These are phyloP conservation scores for Alternaria tenuissima DNA, from an alignment of 2,329 filamentous ascomycete genomes.

Conservation along the genomic window DNA sequence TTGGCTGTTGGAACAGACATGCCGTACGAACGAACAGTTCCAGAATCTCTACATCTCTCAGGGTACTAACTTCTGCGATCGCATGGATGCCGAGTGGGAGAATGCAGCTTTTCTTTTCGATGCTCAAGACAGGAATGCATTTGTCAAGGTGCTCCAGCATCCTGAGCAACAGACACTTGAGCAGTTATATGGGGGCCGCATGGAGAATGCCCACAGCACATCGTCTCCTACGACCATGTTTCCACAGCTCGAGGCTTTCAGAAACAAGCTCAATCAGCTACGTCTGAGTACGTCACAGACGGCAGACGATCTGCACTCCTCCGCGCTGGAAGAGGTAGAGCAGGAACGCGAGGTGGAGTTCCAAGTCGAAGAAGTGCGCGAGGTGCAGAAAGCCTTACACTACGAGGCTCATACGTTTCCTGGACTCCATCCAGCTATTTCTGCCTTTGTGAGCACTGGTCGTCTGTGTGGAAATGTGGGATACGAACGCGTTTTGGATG, in stretches of 20 bases:
- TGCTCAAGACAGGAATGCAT: slow-evolving; percentile 45
- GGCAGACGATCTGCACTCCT: slow-evolving; percentile 41
- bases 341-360: slow-evolving; percentile 66
- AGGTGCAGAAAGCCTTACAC: slow-evolving; percentile 58
- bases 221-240: no score
- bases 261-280: no score
- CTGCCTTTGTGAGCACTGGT: no score
- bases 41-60: slow-evolving; percentile 64
- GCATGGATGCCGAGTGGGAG: slow-evolving; percentile 57
- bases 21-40: slow-evolving; percentile 62
- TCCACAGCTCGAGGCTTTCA: no score
- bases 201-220: no score
- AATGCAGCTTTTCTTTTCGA: slow-evolving; percentile 54
- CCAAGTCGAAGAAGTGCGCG: slow-evolving; percentile 64
- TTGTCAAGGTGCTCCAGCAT: slow-evolving; percentile 57
- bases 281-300: slow-evolving; percentile 35
- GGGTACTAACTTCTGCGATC: slow-evolving; percentile 67
- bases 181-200: slow-evolving; percentile 36
- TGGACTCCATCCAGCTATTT: slow-evolving; percentile 45
- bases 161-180: slow-evolving; percentile 65
- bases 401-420: slow-evolving; percentile 55
- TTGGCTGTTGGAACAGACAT: slow-evolving; percentile 72
- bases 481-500: no score
- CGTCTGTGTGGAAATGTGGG: no score
- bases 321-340: slow-evolving; percentile 65